These are phyloP conservation scores for Fusarium xyrophilum DNA, from an alignment of 2,329 filamentous ascomycete species.

Conservation along the genomic window DNA sequence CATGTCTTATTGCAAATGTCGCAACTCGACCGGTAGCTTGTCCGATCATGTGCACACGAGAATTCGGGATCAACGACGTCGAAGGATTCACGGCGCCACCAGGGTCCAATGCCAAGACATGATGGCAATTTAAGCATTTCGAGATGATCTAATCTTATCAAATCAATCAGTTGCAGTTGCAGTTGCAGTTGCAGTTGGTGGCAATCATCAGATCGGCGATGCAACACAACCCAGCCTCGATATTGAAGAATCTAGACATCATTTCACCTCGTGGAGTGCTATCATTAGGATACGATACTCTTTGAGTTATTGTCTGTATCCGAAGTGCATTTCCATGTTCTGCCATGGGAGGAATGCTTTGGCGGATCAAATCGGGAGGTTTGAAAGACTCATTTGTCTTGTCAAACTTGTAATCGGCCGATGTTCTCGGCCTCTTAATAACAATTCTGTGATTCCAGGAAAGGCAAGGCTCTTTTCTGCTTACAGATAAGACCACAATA, in stretches of 20 bases:
- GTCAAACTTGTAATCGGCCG: background rate
- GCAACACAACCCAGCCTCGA: background rate
- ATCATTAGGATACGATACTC: background rate
- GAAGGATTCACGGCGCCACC: background rate
- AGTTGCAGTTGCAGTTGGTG: too few species aligned
- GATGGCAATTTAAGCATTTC: background rate
- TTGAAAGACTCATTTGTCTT: background rate
- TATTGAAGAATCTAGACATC: background rate
- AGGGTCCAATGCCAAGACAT: background rate
- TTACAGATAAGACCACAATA: background rate
- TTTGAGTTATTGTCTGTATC: background rate
- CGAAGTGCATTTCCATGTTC: background rate
- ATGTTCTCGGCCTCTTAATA: background rate
- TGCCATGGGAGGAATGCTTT: background rate
- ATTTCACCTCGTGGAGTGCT: background rate
- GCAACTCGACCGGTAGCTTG: background rate
- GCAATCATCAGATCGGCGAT: background rate
- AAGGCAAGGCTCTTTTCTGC: background rate
- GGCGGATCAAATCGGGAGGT: background rate
- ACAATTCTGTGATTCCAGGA: background rate
- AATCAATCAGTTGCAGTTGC: slow-evolving; percentile 6
- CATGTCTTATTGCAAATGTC: background rate
- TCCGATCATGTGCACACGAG: background rate
- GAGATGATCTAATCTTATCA: slow-evolving; percentile 21
- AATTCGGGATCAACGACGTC: accelerated